Conservation (phyloP, 352 stramenopile species). For the Pythium apleroticum region DNA sequence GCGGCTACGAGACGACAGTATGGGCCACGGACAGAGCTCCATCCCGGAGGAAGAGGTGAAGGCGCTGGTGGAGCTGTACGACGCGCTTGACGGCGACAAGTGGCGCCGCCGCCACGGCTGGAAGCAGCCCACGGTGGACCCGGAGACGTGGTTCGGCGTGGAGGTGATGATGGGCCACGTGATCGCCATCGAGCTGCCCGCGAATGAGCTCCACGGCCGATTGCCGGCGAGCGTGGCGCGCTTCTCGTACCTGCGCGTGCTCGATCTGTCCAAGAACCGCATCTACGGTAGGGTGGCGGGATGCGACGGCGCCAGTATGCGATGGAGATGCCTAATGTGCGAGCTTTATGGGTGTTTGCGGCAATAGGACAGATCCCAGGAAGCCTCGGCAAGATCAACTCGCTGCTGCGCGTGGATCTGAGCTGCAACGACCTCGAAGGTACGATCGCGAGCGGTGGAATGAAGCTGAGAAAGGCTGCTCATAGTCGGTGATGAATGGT, state of each 20-base stretch:
- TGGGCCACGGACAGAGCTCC: slow-evolving; percentile 82
- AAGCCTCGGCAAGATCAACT: slow-evolving; percentile 49
- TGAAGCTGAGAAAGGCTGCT: neutral
- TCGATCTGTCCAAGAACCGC: slow-evolving; percentile 84
- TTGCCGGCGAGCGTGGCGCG: slow-evolving; percentile 40
- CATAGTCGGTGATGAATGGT: neutral
- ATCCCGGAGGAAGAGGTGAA: slow-evolving; percentile 64
- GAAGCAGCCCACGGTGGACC: slow-evolving; percentile 69
- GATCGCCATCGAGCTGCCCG: slow-evolving; percentile 66
- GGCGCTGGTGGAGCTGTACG: slow-evolving; percentile 71
- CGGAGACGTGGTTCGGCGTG: slow-evolving; percentile 81
- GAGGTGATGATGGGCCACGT: slow-evolving; percentile 72
- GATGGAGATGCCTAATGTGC: too few relatives aligned
- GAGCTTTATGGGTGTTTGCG: neutral
- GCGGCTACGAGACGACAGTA: slow-evolving; percentile 20
- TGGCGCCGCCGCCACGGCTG: slow-evolving; percentile 78
- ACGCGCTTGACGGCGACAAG: slow-evolving; percentile 62
- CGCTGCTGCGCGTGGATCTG: slow-evolving; percentile 63
- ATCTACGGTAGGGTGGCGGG: slow-evolving; percentile 38
- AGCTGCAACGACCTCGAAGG: slow-evolving; percentile 81
- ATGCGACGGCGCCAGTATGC: too few relatives aligned
- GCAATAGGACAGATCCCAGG: slow-evolving; percentile 50
- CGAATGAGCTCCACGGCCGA: slow-evolving; percentile 56
- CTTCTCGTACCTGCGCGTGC: slow-evolving; percentile 66
- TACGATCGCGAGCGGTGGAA: slow-evolving; percentile 8